A percentile compares a stretch with the other conserved stretches of the same genome.
These are phyloP conservation scores for Aspergillus asperescens DNA, from an alignment of 495 filamentous ascomycete species.

Conservation along the genomic window DNA sequence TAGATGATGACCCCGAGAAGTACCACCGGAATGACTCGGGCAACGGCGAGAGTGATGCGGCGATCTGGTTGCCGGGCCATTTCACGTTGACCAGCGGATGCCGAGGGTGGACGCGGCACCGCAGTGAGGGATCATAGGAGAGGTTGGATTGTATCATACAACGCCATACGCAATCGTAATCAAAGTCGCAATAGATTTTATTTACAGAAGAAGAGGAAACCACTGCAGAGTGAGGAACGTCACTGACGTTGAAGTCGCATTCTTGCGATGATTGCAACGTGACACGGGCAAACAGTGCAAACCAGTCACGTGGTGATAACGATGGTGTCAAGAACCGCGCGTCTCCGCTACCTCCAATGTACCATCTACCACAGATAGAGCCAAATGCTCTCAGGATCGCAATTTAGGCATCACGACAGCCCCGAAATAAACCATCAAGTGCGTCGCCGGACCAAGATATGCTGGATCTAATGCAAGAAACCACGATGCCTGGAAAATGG, in stretches of 20 bases:
- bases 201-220: constrained; percentile 3
- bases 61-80: constrained; percentile 30
- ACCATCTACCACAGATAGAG: too few species aligned
- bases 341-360: too few species aligned
- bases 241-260: too few species aligned
- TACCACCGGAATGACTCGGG: constrained; percentile 54
- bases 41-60: constrained; percentile 48
- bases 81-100: constrained; percentile 12
- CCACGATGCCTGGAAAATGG: background rate
- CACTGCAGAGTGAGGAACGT: background rate
- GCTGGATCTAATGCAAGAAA: background rate
- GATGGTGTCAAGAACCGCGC: too few species aligned
- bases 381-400: background rate
- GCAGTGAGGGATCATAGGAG: constrained; percentile 11
- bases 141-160: background rate
- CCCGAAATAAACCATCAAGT: background rate
- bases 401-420: background rate
- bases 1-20: constrained; percentile 56
- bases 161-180: constrained; percentile 14
- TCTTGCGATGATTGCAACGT: too few species aligned
- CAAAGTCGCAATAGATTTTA: background rate
- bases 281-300: too few species aligned
- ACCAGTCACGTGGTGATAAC: too few species aligned
- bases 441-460: background rate
- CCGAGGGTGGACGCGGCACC: constrained; percentile 8